These are phyloP conservation scores for Nicotiana paniculata DNA, from an alignment of 257 asterid species.

Conservation along the genomic window DNA sequence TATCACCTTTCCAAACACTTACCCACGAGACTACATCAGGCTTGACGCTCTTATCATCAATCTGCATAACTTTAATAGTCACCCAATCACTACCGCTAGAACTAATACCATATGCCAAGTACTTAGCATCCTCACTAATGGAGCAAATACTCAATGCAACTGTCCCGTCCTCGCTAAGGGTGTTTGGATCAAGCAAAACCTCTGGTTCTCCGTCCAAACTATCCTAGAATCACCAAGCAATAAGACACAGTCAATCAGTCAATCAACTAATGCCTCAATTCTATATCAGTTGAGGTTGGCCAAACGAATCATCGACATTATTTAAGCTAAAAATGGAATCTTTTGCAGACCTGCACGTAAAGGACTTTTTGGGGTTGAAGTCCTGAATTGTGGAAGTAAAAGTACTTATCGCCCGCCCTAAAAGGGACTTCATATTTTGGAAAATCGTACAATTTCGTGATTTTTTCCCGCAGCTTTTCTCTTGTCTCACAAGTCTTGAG, in stretches of 20 bases:
- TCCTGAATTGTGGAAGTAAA: conserved; percentile 87
- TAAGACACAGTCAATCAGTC: background rate
- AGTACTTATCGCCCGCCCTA: conserved; percentile 78
- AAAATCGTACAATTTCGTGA: conserved; percentile 58
- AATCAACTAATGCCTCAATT: conserved; percentile 3
- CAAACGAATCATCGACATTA: background rate
- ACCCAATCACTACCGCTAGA: conserved; percentile 97
- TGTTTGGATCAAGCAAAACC: conserved; percentile 88
- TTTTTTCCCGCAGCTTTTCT: conserved; percentile 58
- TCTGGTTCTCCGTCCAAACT: conserved; percentile 67
- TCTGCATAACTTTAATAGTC: conserved; percentile 61
- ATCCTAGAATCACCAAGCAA: conserved; percentile 36
- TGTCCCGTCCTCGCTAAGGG: conserved; percentile 76
- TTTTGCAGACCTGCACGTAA: conserved; percentile 61
- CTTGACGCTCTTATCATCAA: conserved; percentile 56
- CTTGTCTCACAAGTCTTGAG: conserved; percentile 68
- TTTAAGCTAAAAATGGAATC: background rate
- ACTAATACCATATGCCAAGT: conserved; percentile 79
- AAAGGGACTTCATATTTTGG: conserved; percentile 88
- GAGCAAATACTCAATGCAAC: conserved; percentile 55
- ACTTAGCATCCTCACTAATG: conserved; percentile 84
- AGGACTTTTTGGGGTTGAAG: conserved; percentile 88
- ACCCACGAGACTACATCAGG: conserved; percentile 86
- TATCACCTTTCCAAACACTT: conserved; percentile 1
- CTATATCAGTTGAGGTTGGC: background rate